These are phyloP conservation scores for Pestalotiopsis sp. DNA, from an alignment of 2,329 filamentous ascomycete genomes.

Conservation along the genomic window DNA sequence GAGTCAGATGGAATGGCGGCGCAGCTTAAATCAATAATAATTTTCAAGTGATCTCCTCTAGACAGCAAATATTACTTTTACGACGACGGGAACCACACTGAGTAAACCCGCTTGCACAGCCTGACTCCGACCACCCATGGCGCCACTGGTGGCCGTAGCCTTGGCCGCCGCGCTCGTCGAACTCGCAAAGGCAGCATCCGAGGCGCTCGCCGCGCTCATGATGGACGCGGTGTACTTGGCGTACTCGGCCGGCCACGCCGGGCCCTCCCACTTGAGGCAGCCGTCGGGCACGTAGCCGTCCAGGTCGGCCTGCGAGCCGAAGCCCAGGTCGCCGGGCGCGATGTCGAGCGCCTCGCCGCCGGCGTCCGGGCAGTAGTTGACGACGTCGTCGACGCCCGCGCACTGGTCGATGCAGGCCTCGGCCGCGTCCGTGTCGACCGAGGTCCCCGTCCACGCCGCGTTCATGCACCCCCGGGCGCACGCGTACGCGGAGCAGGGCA, in stretches of 20 bases:
- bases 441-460: background rate
- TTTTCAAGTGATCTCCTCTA: background rate
- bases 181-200: background rate
- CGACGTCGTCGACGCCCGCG: constrained; percentile 13
- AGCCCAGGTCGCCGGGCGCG: constrained; percentile 1
- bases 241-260: constrained; percentile 7
- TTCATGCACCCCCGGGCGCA: constrained; percentile 12
- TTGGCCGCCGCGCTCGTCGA: constrained; percentile 1
- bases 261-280: constrained; percentile 1
- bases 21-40: background rate
- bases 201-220: constrained; percentile 8
- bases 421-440: constrained; percentile 2
- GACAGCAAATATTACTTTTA: constrained; percentile 11
- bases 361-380: constrained; percentile 14
- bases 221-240: constrained; percentile 13
- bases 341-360: constrained; percentile 9
- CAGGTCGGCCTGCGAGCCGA: background rate
- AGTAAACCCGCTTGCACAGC: background rate
- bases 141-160: constrained; percentile 1
- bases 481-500: constrained; percentile 13
- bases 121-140: background rate
- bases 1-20: too few relatives aligned
- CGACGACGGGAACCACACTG: background rate
- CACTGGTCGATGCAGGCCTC: constrained; percentile 13
- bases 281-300: constrained; percentile 13